phyloP scores from a whole-genome alignment of 345 rosid genomes.

The Noccaea caerulescens region DNA sequence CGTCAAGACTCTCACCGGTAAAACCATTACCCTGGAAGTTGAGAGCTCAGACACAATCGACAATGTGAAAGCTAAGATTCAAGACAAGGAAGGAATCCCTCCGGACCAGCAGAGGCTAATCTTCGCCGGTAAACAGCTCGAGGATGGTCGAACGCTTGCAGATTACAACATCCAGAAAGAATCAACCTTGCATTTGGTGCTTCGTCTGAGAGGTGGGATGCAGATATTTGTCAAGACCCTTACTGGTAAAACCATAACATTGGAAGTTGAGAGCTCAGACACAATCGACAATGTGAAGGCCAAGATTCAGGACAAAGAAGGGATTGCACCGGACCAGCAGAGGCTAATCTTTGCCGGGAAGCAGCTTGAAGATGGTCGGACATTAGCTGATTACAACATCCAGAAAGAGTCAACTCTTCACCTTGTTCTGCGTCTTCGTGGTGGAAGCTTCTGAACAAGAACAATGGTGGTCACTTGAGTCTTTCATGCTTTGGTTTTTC shows the following conservation, averaged over 20 bases:
- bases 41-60: neutral
- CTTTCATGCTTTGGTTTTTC: too few relatives aligned
- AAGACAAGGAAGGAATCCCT: slow-evolving; percentile 8
- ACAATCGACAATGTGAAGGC: slow-evolving; percentile 6
- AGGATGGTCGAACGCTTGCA: slow-evolving; percentile 25
- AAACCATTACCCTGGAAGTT: neutral
- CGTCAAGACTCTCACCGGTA: neutral
- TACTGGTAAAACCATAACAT: neutral
- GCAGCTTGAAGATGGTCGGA: slow-evolving; percentile 7
- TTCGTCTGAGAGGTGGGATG: slow-evolving; percentile 17
- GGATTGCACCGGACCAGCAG: slow-evolving; percentile 1
- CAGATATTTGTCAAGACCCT: slow-evolving; percentile 12
- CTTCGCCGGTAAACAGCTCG: slow-evolving; percentile 25
- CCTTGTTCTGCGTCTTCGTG: slow-evolving; percentile 36
- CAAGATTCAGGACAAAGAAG: slow-evolving; percentile 3
- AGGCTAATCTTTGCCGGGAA: slow-evolving; percentile 12
- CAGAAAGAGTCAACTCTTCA: slow-evolving; percentile 19
- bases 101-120: neutral
- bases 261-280: slow-evolving; percentile 2
- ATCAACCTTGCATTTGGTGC: slow-evolving; percentile 22
- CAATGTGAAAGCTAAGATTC: neutral
- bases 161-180: slow-evolving; percentile 36
- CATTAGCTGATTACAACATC: slow-evolving; percentile 19
- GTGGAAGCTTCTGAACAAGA: slow-evolving; percentile 29
- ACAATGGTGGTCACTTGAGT: too few relatives aligned